Percentiles rank a stretch among this genome's conserved stretches.
Evolutionary conservation across 495 filamentous ascomycete species (phyloP).

Genomic region (Penicillium antarcticum): DNA sequence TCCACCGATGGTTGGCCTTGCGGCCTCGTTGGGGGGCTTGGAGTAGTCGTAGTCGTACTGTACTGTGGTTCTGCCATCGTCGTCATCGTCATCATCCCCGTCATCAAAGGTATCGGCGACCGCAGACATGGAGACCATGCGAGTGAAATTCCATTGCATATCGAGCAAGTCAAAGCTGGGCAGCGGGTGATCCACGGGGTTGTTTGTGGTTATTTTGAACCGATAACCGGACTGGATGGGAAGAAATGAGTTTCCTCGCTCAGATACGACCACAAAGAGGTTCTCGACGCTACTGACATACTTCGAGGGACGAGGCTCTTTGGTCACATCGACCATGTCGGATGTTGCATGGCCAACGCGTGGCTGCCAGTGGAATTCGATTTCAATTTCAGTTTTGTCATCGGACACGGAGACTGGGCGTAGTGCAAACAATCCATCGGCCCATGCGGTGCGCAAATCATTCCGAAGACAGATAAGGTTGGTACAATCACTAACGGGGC

Average conservation of each 20-base stretch:
- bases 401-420: conserved; percentile 1
- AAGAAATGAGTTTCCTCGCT: background rate
- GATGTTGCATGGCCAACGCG: background rate
- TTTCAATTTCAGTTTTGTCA: conserved; percentile 2
- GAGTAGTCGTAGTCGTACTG: too few species aligned
- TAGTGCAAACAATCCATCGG: conserved; percentile 5
- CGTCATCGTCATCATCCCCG: conserved; percentile 16
- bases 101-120: conserved; percentile 14
- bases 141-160: conserved; percentile 12
- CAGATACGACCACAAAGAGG: background rate
- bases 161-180: conserved; percentile 13
- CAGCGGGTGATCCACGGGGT: conserved; percentile 7
- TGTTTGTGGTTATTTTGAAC: conserved; percentile 6
- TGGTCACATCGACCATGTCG: conserved; percentile 2
- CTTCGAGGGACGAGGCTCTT: background rate
- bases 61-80: background rate
- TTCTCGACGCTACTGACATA: background rate
- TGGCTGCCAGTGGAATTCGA: conserved; percentile 17
- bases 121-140: conserved; percentile 7
- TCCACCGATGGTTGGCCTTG: too few species aligned
- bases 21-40: too few species aligned
- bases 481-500: background rate
- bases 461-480: conserved; percentile 15
- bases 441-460: conserved; percentile 5
- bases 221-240: conserved; percentile 8